Evolutionary conservation across 163 green algal species (phyloP), one percentile per base, ranked within the genome.

Genomic region (Chlorella variabilis): DNA sequence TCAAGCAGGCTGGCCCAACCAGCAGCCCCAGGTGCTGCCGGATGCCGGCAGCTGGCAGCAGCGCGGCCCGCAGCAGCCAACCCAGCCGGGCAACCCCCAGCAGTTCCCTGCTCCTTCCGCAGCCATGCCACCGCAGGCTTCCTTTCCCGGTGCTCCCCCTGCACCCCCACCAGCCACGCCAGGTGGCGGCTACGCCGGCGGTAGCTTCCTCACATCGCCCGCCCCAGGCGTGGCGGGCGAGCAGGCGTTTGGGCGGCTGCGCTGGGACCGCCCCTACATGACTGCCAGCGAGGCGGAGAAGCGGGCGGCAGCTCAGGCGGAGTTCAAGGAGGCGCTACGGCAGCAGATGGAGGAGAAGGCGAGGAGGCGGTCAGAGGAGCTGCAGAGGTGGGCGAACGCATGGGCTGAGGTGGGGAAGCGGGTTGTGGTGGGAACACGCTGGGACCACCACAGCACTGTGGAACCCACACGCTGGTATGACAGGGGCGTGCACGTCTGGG

Each of bases 281-380:
- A 78, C 51, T 33, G 51, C 71, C 51, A 39, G 45, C 45, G 76
- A 82, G 62, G 63, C 45, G 45, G 62, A 75, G 45, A 33, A 31
- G 45, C 76, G 48, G 3, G 36, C 34, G 42, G 45, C 31, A 21
- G 25, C n/a, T 0, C 76, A 82, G 76, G 76, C 38, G 1, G 33
- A 83, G 49, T 61, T 84, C 23, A 49, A 79, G 78, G 78, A 23
- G 68, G 67, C 54, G 29, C 56, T 84, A 39, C 29, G 51, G 31
- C 15, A 36, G 41, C 78, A 84, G 68, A 62, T 84, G 54, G 68
- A 83, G 29, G 78, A 83, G 51, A 83, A 71, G 39, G 54, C 48
- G 8, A 49, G 49, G 36, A 48, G 51, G 18, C 67, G 67, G 51
- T 66, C 49, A 18, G 78, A 71, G 39, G 78, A 83, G 51, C 36